These are phyloP conservation scores for Gautieria morchelliformis DNA, from an alignment of 768 basidiomycete genomes.

Conservation along the genomic window DNA sequence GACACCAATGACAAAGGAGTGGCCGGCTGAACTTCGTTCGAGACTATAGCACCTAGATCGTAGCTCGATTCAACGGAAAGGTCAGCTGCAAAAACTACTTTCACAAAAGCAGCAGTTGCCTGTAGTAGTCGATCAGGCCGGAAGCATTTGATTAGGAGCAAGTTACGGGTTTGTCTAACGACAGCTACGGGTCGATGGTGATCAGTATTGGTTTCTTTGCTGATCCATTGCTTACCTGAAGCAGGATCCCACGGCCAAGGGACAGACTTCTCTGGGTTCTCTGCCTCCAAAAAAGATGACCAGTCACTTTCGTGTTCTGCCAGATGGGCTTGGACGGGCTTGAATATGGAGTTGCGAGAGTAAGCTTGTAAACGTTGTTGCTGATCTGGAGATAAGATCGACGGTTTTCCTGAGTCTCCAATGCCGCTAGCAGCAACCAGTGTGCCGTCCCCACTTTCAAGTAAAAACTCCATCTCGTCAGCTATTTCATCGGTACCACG, in stretches of 20 bases:
- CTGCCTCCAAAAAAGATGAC: conserved; percentile 60
- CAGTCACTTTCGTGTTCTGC: conserved; percentile 55
- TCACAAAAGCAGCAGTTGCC: conserved; percentile 68
- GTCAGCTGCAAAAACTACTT: conserved; percentile 69
- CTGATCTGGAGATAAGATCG: conserved; percentile 60
- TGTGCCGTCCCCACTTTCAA: conserved; percentile 74
- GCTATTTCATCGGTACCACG: conserved; percentile 68
- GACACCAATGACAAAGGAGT: conserved; percentile 88
- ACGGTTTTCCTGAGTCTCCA: conserved; percentile 27
- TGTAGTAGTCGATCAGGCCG: conserved; percentile 88
- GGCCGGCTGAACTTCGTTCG: conserved; percentile 65
- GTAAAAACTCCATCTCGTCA: conserved; percentile 85
- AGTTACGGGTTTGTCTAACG: conserved; percentile 61
- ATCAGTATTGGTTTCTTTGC: neutral
- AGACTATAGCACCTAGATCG: conserved; percentile 70
- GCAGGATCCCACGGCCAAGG: conserved; percentile 74
- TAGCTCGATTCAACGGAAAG: conserved; percentile 65
- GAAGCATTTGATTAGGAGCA: conserved; percentile 81
- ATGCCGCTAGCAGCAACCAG: conserved; percentile 25
- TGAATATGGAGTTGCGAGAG: conserved; percentile 67
- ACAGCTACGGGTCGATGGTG: conserved; percentile 32
- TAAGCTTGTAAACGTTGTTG: conserved; percentile 57
- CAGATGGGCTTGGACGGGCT: conserved; percentile 59
- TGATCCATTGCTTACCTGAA: conserved; percentile 47
- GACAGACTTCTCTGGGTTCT: conserved; percentile 54